These are phyloP conservation scores for Fonsecaea erecta DNA, from an alignment of 2,329 filamentous ascomycete species.

Conservation along the genomic window DNA sequence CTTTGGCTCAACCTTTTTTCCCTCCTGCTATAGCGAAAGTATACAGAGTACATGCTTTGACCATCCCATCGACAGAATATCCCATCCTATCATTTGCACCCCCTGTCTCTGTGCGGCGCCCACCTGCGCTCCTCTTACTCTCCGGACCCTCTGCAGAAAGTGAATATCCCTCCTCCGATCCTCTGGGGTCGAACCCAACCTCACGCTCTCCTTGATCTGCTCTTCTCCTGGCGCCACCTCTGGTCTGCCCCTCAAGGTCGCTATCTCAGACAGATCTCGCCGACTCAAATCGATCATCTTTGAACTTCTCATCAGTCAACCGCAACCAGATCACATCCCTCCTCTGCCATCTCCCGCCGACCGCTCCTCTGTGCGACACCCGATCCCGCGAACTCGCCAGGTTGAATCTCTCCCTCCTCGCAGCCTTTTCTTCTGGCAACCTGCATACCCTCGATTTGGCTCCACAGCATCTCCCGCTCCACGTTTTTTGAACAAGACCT, in stretches of 20 bases:
- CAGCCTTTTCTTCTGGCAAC: slow-evolving; percentile 16
- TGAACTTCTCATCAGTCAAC: slow-evolving; percentile 6
- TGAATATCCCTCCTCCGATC: not conserved
- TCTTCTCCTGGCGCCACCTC: not conserved
- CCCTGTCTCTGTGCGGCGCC: not conserved
- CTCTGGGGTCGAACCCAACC: slow-evolving; percentile 1
- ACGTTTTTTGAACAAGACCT: not conserved
- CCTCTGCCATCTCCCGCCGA: slow-evolving; percentile 21
- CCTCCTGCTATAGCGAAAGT: not conserved
- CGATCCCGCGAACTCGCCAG: not conserved
- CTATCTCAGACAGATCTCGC: not conserved
- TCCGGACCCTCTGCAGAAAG: not conserved
- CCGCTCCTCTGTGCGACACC: slow-evolving; percentile 19
- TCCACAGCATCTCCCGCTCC: slow-evolving; percentile 24
- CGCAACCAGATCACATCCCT: slow-evolving; percentile 20
- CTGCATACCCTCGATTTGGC: slow-evolving; percentile 24
- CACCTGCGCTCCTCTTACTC: slow-evolving; percentile 1
- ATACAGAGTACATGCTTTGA: not conserved
- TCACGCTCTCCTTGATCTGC: not conserved
- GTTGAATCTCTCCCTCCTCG: not conserved
- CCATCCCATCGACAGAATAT: not conserved
- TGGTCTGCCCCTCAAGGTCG: not conserved
- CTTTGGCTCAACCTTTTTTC: slow-evolving; percentile 1
- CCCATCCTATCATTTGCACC: not conserved
- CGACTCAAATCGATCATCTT: not conserved